Base-by-base conservation (phyloP, 306 rosid species). In the Fragaria vesca region DNA sequence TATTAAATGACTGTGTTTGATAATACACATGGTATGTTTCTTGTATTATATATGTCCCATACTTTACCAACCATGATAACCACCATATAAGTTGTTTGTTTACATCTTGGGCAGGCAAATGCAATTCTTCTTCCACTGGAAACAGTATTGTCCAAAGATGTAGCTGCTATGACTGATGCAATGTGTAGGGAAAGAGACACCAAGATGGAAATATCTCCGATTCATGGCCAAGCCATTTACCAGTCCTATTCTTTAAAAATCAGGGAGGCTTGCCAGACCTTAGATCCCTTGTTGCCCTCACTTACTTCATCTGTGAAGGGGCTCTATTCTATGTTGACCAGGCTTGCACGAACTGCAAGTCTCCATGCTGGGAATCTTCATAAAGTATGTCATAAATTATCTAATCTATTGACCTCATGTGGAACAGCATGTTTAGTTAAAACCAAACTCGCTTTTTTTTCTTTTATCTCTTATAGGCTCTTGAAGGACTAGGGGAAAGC, bases 201-300 rank as follows among this genome's bases (percentile, higher is more conserved):
- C 78, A 94, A 86, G 80, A 85, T 82, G 88, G 98, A 92, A 85
- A 88, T 94, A 83, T 89, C 96, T 68, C 90, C 86, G 38, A 89
- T 94, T 71, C 98, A 94, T 85, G 98, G 98, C 36, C 98, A 94
- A 88, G 98, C 98, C 79, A 94, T 94, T 76, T 89, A 94, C 81
- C 97, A 94, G 81, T 91, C 98, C 57, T 94, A 94, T 83, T 80
- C 84, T 88, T 79, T 83, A 68, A 90, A 89, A 87, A 88, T 90
- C 73, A 90, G 89, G 82, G 98, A 94, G 79, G 93, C 94, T 69
- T 89, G 84, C 82, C 93, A 88, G 86, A 84, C 81, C 74, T 75
- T 89, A 78, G 88, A 85, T 88, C 98, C 98, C 57, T 85, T 90
- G 86, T 91, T 90, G 40, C 93, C 93, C 62, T 81, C 91, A 68